Evolutionary conservation across 1,284 basidiomycete genomes (phyloP), one percentile per base, ranked within the genome.

Genomic region (Austroboletus olivaceoglutinosus): DNA sequence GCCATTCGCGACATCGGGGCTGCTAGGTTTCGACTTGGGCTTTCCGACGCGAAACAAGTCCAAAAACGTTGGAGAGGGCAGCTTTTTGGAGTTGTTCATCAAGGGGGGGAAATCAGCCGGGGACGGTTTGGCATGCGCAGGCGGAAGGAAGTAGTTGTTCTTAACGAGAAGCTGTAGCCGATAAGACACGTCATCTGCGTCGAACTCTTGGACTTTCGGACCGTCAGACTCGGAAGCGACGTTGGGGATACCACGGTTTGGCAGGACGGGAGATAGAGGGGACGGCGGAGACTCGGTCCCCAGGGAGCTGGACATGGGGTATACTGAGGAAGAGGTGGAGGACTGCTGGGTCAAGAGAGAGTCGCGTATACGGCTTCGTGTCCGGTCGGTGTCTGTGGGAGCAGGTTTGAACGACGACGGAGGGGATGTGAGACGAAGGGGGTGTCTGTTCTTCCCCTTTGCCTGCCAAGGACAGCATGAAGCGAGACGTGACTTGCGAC

Each of bases 91-190:
- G 47, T 70, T 60, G 52, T 65, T 67, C 18, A 63, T 59, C 16
- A 74, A 58, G 8, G 68, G 47, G 6, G 68, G 46, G 52, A 88
- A 79, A 46, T 83, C 80, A 37, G 81, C 74, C 2, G 81, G 79
- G 10, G 78, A 80, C 4, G 89, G 89, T 62, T 91, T 91, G 36
- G 82, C 76, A 61, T 91, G 89, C 0, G 89, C 89, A 12, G 89
- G 89, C 6, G 89, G 89, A 36, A 91, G 80, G 63, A 88, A 91
- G 63, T 91, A 91, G 61, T 76, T 89, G 70, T 91, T 91, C 65
- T 85, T 87, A 49, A 91, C 83, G 39, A 91, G 79, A 45, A 91
- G 76, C 39, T 83, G 83, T 18, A 91, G 78, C 23, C 89, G 85
- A 70, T 89, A 87, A 22, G 87, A 83, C 31, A 91, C 88, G 61